Conservation (phyloP, 257 asterid species). For the Oldenlandia corymbosa region DNA sequence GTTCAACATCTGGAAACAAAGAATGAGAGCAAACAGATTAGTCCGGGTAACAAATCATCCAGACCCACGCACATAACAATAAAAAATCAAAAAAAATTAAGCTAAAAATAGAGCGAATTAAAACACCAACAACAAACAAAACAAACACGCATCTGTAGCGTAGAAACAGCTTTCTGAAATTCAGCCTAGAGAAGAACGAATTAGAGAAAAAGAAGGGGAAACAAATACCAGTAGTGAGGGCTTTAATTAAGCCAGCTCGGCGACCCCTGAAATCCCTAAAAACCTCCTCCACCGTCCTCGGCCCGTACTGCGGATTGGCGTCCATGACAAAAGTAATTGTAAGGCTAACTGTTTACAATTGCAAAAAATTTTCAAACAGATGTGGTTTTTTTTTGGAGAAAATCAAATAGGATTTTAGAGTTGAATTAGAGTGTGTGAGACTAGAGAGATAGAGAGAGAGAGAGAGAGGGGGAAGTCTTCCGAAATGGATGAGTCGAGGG, state of each 20-base stretch:
- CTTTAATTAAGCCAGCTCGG: slow-evolving; percentile 31
- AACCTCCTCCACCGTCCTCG: slow-evolving; percentile 33
- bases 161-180: no score
- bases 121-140: not conserved
- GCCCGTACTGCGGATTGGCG: slow-evolving; percentile 22
- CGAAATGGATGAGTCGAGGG: slow-evolving; percentile 6
- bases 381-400: not conserved
- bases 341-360: not conserved
- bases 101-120: no score
- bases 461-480: not conserved
- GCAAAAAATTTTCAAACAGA: not conserved
- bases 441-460: no score
- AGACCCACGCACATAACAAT: not conserved
- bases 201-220: not conserved
- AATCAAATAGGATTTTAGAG: no score
- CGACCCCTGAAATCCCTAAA: slow-evolving; percentile 33
- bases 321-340: slow-evolving; percentile 19
- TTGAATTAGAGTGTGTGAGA: not conserved
- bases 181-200: no score
- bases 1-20: slow-evolving; percentile 25
- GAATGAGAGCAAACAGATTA: slow-evolving; percentile 1
- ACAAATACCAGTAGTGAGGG: slow-evolving; percentile 29
- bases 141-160: no score
- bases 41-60: not conserved
- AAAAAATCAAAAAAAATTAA: not conserved